Base-by-base conservation (phyloP, 1,284 basidiomycete species). In the Fistulina hepatica region DNA sequence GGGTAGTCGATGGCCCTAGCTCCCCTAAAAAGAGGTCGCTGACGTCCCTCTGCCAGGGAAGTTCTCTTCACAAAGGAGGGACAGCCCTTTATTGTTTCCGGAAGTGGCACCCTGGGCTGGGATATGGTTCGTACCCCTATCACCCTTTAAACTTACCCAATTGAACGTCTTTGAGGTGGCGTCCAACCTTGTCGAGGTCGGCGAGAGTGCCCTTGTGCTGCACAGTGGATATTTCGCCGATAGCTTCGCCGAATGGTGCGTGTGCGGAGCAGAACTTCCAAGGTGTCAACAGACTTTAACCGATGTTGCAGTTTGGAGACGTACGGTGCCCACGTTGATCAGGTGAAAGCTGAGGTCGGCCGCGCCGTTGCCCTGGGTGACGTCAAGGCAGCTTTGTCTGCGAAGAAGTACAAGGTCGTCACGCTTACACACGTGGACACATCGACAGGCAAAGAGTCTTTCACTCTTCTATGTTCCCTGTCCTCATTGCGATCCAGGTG, bases 391-490 rank as follows among this genome's bases (percentile, higher is more conserved):
- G 84, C 85, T 1, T 71, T 97, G 26, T 67, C 73, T 57, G 61
- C 71, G 48, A 89, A 90, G 61, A 81, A 82, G 55, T 95, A 89
- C 72, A 95, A 94, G 62, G 57, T 92, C 36, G 63, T 93, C 46
- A 93, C 92, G 6, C 77, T 97, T 53, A 97, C 95, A 5, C 94
- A 98, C 55, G 92, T 94, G 41, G 89, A 93, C 58, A 92, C 89
- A 6, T 91, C 88, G 11, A 92, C 89, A 37, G 85, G 86, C 70
- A 21, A 32, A 34, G n/a, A 26, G n/a, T n/a, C 12, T 15, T 5
- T n/a, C 27, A 17, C 33, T 16, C 16, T 9, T 33, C 25, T 16
- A 27, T 33, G 16, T 22, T 11, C 12, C 23, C 21, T 13, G 27
- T 21, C 25, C 36, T 37, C 42, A 25, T 9, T 23, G 21, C 21